Evolutionary conservation across 2,329 filamentous ascomycete genomes (phyloP), one percentile per base, ranked within the genome.

Genomic region (Zelopaecilomyces penicillatus): DNA sequence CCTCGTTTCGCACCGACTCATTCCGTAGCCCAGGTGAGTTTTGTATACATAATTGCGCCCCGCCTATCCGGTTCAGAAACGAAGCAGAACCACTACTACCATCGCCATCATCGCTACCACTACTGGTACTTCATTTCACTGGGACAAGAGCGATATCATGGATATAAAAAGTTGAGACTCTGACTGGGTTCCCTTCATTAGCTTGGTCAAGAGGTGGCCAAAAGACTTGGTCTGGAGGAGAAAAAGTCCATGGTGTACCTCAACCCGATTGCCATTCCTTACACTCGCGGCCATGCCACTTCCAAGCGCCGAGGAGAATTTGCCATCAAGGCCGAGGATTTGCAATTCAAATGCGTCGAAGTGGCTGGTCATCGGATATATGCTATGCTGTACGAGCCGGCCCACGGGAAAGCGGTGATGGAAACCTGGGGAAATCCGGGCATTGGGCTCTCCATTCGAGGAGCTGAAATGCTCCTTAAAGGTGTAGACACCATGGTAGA

Each of bases 401-500:
- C 50, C 12, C 62, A 68, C 37, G 58, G 56, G 10, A 58, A 57
- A 11, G 65, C 61, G 26, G 57, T 70, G 29, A 56, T 66, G 12
- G 64, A 62, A 4, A 64, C 66, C 33, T 77, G 74, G 74, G 63
- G 65, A 45, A 65, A 67, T 32, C 59, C 65, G 3, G 74, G 74
- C 1, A 53, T 66, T 0, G 73, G 72, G 1, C 57, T 75, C n/a
- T 69, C 67, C 9, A 65, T 69, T 28, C 63, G 74, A 1, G 54
- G 69, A 0, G 67, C 69, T 1, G 71, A 73, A 52, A 45, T 62
- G n/a, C 57, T 75, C 6, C 56, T 75, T 6, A 53, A 58, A 1
- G 53, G 63, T 0, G 49, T 68, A 3, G 61, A 66, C 10, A 50
- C 49, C 4, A 46, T 70, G 35, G 52, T 53, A 4, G 63, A 69